A percentile compares a stretch with the other conserved stretches of the same genome.
phyloP scores from a whole-genome alignment of 768 basidiomycete species.

The Kwoniella bestiolae region DNA sequence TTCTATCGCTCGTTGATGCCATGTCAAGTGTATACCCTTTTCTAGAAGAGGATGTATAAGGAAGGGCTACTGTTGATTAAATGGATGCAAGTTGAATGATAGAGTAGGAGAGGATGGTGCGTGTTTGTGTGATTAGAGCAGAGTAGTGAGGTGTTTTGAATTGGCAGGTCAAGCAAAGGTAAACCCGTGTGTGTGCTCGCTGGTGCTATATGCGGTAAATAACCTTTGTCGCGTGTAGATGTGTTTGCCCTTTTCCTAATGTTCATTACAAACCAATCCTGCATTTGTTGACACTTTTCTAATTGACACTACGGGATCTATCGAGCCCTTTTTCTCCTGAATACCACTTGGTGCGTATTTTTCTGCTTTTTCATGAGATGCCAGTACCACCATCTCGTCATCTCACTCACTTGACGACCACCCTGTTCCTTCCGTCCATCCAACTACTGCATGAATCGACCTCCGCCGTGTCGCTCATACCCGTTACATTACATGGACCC shows the following conservation, averaged over 20 bases:
- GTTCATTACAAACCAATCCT: not conserved
- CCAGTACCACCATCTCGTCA: too few relatives aligned
- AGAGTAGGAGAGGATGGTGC: not conserved
- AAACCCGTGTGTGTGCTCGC: not conserved
- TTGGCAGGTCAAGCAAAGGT: not conserved
- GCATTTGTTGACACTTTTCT: not conserved
- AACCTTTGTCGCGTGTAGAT: not conserved
- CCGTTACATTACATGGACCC: too few relatives aligned
- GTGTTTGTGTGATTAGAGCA: not conserved
- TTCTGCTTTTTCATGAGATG: too few relatives aligned
- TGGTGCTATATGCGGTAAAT: not conserved
- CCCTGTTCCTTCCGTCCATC: not conserved
- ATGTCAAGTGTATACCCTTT: not conserved
- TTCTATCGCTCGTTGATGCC: not conserved
- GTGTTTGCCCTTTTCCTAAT: not conserved
- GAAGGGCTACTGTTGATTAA: too few relatives aligned
- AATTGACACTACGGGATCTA: not conserved
- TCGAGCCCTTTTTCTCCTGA: too few relatives aligned
- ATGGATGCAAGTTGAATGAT: too few relatives aligned
- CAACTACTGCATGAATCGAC: not conserved
- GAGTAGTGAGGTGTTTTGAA: not conserved
- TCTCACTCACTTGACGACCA: not conserved
- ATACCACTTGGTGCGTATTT: too few relatives aligned
- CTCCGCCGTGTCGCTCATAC: too few relatives aligned
- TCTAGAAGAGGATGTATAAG: not conserved